Conservation (phyloP, 805 yeast species). For the Barnettozyma vustinii region DNA sequence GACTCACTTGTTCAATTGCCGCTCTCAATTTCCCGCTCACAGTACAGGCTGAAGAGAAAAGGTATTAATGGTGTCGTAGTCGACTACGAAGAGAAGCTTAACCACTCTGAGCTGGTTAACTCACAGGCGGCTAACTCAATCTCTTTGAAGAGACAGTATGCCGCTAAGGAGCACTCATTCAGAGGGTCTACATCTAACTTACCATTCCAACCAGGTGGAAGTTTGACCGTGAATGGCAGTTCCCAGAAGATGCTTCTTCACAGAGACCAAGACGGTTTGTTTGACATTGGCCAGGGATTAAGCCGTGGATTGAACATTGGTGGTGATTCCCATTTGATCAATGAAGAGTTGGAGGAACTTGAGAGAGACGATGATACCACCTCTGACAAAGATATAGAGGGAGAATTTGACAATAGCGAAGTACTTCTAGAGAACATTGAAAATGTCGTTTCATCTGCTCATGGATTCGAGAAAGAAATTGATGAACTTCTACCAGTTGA, state of each 20-base stretch:
- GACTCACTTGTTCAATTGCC: slow-evolving; percentile 51
- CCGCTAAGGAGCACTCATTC: slow-evolving; percentile 54
- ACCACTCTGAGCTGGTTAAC: slow-evolving; percentile 35
- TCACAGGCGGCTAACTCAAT: slow-evolving; percentile 66
- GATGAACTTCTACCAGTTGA: slow-evolving; percentile 49
- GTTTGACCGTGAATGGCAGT: slow-evolving; percentile 32
- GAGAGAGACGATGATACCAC: slow-evolving; percentile 26
- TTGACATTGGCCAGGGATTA: slow-evolving; percentile 80
- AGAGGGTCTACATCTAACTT: slow-evolving; percentile 67
- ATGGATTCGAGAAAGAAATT: slow-evolving; percentile 32
- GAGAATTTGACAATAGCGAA: background rate
- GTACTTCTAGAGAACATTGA: slow-evolving; percentile 8
- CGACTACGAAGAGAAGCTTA: slow-evolving; percentile 58
- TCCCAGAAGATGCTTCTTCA: slow-evolving; percentile 38
- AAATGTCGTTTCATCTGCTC: background rate
- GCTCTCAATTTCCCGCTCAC: slow-evolving; percentile 53
- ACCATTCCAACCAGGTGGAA: slow-evolving; percentile 94
- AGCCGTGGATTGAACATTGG: slow-evolving; percentile 52
- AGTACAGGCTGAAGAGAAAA: slow-evolving; percentile 59
- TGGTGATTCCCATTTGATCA: background rate
- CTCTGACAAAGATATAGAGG: slow-evolving; percentile 18
- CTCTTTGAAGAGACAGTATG: slow-evolving; percentile 63
- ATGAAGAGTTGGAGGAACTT: slow-evolving; percentile 13
- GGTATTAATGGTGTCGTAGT: slow-evolving; percentile 74
- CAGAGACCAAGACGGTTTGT: slow-evolving; percentile 68